Base-by-base conservation (phyloP, 2,329 filamentous ascomycete species). In the Exophiala spinifera region DNA sequence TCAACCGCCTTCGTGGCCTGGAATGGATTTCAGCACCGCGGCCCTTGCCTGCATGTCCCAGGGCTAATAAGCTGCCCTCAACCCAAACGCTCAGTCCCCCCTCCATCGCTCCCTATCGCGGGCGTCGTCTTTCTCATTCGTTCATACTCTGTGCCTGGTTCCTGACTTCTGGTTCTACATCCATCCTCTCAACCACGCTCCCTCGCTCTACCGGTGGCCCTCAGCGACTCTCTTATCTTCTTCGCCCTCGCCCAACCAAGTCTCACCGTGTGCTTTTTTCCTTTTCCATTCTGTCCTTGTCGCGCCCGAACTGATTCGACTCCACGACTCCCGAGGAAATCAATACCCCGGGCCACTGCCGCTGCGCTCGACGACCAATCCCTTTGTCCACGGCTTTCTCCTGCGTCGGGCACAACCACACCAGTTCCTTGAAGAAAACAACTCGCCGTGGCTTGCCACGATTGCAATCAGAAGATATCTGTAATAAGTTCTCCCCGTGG, bases 131-230 rank as follows among this genome's bases (percentile, higher is more conserved):
- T 33, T 46, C 45, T 49, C 53, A 59, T 56, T 59, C 49, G 57
- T 34, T 42, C 56, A 46, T 31, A n/a, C 23, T 23, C 23, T 21
- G 57, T 59, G 51, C 53, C 53, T 56, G 53, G 57, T 59, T 59
- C 57, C 57, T 56, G 53, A 48, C 37, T 46, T 20, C 36, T 50
- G 19, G 17, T 44, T 20, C 37, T 43, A 20, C 28, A 39, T n/a
- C 36, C 46, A 46, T 48, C 42, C 25, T 43, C 20, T 47, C 33
- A 56, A 51, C 44, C 47, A 7, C 17, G 48, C 23, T 21, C 39
- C 25, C 50, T 54, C 45, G 51, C 53, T 46, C 46, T 46, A 46
- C 51, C 20, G 53, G 53, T 57, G 42, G 46, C 40, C 43, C 49
- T 40, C 25, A 48, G 23, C 51, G 40, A 23, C 20, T 17, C 51